Evolutionary conservation across 768 basidiomycete genomes (phyloP).

Genomic region (Guyanaporus albipodus): DNA sequence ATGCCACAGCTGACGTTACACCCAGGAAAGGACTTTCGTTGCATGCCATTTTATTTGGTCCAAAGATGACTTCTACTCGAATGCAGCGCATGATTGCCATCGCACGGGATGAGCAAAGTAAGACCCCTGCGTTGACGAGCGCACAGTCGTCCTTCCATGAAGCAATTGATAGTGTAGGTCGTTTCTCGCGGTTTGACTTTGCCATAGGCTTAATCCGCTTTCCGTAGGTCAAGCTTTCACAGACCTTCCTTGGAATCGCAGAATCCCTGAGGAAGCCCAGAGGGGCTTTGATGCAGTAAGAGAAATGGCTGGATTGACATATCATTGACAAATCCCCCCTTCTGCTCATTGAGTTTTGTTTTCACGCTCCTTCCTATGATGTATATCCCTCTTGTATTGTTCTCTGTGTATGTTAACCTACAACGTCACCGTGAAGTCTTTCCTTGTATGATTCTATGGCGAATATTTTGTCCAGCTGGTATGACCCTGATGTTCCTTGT

Average conservation of each 20-base stretch:
- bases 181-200: neutral
- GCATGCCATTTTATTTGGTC: conserved; percentile 54
- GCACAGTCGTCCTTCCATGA: conserved; percentile 44
- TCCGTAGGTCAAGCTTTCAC: conserved; percentile 45
- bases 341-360: too few species aligned
- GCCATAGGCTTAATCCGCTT: neutral
- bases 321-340: too few species aligned
- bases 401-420: too few species aligned
- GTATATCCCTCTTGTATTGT: too few species aligned
- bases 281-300: conserved; percentile 43
- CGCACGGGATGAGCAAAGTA: conserved; percentile 44
- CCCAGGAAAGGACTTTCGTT: conserved; percentile 52
- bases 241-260: conserved; percentile 54
- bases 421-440: too few species aligned
- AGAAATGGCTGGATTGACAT: too few species aligned
- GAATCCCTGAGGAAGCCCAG: conserved; percentile 52
- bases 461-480: too few species aligned
- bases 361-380: too few species aligned
- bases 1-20: neutral
- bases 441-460: too few species aligned
- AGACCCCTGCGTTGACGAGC: conserved; percentile 23
- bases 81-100: conserved; percentile 46
- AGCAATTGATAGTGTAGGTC: conserved; percentile 47
- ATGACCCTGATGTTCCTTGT: too few species aligned
- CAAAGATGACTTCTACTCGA: conserved; percentile 13